Base-by-base conservation (phyloP, 768 basidiomycete species). In the Mycena venus region DNA sequence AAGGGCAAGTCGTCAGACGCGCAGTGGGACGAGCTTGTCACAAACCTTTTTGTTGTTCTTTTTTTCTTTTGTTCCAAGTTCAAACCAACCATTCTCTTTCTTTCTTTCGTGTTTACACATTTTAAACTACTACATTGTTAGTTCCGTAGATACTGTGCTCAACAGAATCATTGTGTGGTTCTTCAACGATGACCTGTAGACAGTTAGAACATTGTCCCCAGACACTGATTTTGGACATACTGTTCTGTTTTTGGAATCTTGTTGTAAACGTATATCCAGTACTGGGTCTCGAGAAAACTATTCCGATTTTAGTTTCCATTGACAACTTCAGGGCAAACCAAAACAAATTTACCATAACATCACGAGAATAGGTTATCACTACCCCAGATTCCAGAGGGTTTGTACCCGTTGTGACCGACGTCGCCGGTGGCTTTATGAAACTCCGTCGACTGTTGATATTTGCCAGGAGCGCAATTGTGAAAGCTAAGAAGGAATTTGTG, bases 1-100 rank as follows among this genome's bases (percentile, higher is more conserved):
- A 90, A 93, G 94, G 93, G 84, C 91, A 89, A 80, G 91, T 91
- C 92, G 89, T 93, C 94, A 93, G 94, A 64, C 94, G 94, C 91
- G 93, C 91, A 85, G 88, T 90, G 90, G 89, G 85, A 88, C 94
- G 92, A 84, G 94, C 91, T 88, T 81, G 81, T 89, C 88, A 87
- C 89, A 95, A 90, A 95, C 94, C 94, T 94, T 94, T 92, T 90
- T 73, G 21, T 56, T 73, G 70, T 76, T 76, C 58, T 64, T 75
- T 70, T 63, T 51, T 42, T 75, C 60, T 58, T 36, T 49, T 56
- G 6, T 51, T 23, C n/a, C n/a, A n/a, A n/a, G n/a, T n/a, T n/a
- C n/a, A n/a, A n/a, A n/a, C n/a, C n/a, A n/a, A n/a, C n/a, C n/a
- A n/a, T n/a, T 32, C 11, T 15, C 25, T 51, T 51, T 51, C 23